Evolutionary conservation across 495 filamentous ascomycete species (phyloP).

Genomic region (Aspergillus olivimuriae): DNA sequence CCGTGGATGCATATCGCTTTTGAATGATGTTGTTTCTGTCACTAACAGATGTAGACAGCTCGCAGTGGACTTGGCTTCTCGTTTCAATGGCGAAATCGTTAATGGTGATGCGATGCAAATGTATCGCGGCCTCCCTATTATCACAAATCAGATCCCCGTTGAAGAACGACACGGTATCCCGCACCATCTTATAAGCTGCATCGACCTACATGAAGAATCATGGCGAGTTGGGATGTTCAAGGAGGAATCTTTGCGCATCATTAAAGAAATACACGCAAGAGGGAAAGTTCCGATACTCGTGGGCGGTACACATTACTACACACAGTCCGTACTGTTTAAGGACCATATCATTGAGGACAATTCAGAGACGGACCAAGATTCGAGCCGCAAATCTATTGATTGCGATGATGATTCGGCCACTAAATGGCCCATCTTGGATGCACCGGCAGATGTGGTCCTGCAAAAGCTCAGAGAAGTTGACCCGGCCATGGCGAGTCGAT

Average conservation of each 20-base stretch:
- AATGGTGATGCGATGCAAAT: slow-evolving; percentile 99
- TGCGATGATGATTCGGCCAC: slow-evolving; percentile 13
- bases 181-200: slow-evolving; percentile 80
- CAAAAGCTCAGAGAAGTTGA: slow-evolving; percentile 71
- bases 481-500: slow-evolving; percentile 79
- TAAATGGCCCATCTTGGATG: slow-evolving; percentile 67
- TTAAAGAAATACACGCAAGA: slow-evolving; percentile 68
- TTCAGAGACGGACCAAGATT: too few relatives aligned
- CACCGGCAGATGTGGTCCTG: slow-evolving; percentile 61
- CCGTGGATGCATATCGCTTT: slow-evolving; percentile 5
- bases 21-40: neutral
- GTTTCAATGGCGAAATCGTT: slow-evolving; percentile 90
- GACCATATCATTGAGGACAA: slow-evolving; percentile 52
- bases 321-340: slow-evolving; percentile 77
- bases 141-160: slow-evolving; percentile 83
- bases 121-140: slow-evolving; percentile 86
- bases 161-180: slow-evolving; percentile 75
- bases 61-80: slow-evolving; percentile 78
- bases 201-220: slow-evolving; percentile 66
- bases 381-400: too few relatives aligned
- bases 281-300: slow-evolving; percentile 84
- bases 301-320: slow-evolving; percentile 93
- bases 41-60: slow-evolving; percentile 57
- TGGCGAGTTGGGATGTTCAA: slow-evolving; percentile 77
- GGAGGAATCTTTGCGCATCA: slow-evolving; percentile 57